phyloP scores from a whole-genome alignment of 352 stramenopile genomes.

The Globisporangium cystogenes region DNA sequence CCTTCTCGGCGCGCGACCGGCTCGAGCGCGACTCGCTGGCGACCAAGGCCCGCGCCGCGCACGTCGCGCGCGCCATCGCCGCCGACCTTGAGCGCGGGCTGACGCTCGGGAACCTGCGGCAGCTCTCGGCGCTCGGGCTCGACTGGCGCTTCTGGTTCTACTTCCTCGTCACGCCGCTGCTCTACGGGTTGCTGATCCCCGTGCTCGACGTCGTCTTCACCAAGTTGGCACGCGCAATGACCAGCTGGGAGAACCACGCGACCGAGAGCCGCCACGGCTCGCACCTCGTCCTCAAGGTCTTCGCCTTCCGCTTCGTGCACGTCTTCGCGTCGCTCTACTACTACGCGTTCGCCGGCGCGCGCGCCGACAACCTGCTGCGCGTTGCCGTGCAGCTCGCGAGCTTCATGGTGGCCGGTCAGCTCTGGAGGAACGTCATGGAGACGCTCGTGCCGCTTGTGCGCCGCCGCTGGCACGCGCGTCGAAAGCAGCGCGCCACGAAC shows the following conservation, averaged over 20 bases:
- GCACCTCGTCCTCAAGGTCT: conserved; percentile 97
- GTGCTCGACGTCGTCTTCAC: conserved; percentile 84
- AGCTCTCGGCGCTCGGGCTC: conserved; percentile 53
- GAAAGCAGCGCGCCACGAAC: conserved; percentile 57
- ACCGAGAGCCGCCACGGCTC: conserved; percentile 84
- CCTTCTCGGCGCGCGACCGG: conserved; percentile 76
- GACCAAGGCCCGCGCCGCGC: conserved; percentile 29
- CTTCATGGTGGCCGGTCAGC: conserved; percentile 92
- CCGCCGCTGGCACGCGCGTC: conserved; percentile 31
- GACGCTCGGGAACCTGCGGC: conserved; percentile 51
- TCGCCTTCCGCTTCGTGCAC: conserved; percentile 97
- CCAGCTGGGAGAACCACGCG: conserved; percentile 92
- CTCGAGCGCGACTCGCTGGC: conserved; percentile 52
- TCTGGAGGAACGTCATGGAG: conserved; percentile 93
- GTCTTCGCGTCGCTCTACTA: conserved; percentile 97
- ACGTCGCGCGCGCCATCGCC: conserved; percentile 46
- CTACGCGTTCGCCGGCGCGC: conserved; percentile 83
- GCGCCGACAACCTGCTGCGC: conserved; percentile 68
- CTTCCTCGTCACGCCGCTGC: conserved; percentile 73
- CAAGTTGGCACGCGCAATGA: conserved; percentile 82
- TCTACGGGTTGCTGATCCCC: conserved; percentile 85
- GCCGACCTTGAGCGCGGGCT: conserved; percentile 34
- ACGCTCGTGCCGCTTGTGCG: conserved; percentile 75
- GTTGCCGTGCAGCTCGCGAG: conserved; percentile 90
- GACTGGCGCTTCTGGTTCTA: conserved; percentile 83